Percentiles rank a stretch among this genome's conserved stretches.
phyloP scores from a whole-genome alignment of 306 rosid genomes.

The Cucurbita pepo region DNA sequence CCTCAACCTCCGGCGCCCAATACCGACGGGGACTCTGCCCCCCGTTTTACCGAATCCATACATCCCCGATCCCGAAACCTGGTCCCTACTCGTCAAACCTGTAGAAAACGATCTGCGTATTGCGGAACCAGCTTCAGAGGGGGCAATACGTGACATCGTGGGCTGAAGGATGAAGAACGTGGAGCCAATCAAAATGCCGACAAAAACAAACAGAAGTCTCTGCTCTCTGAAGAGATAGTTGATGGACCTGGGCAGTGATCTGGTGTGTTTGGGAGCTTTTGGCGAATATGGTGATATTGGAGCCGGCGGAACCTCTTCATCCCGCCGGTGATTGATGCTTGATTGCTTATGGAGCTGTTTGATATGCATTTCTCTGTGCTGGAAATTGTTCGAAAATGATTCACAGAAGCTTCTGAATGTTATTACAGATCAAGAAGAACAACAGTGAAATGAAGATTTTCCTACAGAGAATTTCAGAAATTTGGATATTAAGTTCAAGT shows the following conservation, averaged over 20 bases:
- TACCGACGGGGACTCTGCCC: constrained; percentile 41
- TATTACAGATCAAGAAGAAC: not conserved
- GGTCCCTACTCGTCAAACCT: constrained; percentile 3
- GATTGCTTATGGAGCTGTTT: constrained; percentile 62
- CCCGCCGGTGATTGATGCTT: constrained; percentile 50
- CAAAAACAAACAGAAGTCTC: constrained; percentile 67
- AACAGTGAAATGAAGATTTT: not conserved
- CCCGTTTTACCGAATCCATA: constrained; percentile 16
- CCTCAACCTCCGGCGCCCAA: constrained; percentile 54
- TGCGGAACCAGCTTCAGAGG: constrained; percentile 26
- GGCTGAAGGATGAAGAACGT: constrained; percentile 84
- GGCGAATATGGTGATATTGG: constrained; percentile 55
- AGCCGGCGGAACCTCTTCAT: constrained; percentile 41
- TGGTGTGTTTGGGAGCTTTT: constrained; percentile 44
- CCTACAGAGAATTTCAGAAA: not conserved
- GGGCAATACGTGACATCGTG: constrained; percentile 46
- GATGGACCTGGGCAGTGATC: constrained; percentile 87
- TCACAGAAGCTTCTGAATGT: not conserved
- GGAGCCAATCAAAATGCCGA: constrained; percentile 79
- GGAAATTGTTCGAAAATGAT: not conserved
- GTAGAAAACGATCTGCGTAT: constrained; percentile 10
- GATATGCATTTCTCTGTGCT: constrained; percentile 13
- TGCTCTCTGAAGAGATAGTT: constrained; percentile 69
- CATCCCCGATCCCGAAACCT: not conserved
- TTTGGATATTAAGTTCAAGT: not conserved